Base-by-base conservation (phyloP, 768 basidiomycete species). In the Amanita jacksonii region DNA sequence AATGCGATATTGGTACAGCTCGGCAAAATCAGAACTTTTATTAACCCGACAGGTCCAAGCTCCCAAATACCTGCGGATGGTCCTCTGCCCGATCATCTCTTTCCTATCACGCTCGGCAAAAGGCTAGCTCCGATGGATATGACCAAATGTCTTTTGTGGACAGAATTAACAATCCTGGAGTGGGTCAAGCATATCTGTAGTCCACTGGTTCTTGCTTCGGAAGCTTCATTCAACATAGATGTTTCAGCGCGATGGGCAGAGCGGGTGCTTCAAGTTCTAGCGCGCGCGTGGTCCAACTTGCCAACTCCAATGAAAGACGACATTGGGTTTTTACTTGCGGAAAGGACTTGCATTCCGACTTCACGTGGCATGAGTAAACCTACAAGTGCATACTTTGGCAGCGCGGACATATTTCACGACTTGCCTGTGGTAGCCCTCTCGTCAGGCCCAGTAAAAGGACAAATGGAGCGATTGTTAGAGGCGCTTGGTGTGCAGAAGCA, bases 331-430 rank as follows among this genome's bases (percentile, higher is more conserved):
- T 58, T 77, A 18, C 61, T 90, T 24, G 62, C 63, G 40, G 56
- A 61, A 3, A 64, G 76, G 16, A 49, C 77, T 1, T 85, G 83
- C 53, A 73, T 91, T 31, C 85, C 86, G 13, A 87, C 83, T 7
- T 77, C 74, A 16, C 64, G 62, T 12, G 94, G 94, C 5, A 72
- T 93, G 65, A 81, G 76, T 48, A 54, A 61, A 30, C 88, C 93
- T 0, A 63, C 64, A 6, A 76, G 89, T 46, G 64, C 85, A 3
- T 97, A 96, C 62, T 93, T 96, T 56, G 65, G 83, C 8, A 89
- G 77, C 48, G 89, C 83, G 33, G 79, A 87, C 54, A 67, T 97
- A 35, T 97, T 99, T 58, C 73, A 76, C n/a, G 93, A 98, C 58
- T 68, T 94, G 20, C 81, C 93, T 0, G 74, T 89, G 33, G 79